Percentiles rank a stretch among this genome's conserved stretches.
phyloP scores from a whole-genome alignment of 2,329 filamentous ascomycete species.

The Fusarium sp. region DNA sequence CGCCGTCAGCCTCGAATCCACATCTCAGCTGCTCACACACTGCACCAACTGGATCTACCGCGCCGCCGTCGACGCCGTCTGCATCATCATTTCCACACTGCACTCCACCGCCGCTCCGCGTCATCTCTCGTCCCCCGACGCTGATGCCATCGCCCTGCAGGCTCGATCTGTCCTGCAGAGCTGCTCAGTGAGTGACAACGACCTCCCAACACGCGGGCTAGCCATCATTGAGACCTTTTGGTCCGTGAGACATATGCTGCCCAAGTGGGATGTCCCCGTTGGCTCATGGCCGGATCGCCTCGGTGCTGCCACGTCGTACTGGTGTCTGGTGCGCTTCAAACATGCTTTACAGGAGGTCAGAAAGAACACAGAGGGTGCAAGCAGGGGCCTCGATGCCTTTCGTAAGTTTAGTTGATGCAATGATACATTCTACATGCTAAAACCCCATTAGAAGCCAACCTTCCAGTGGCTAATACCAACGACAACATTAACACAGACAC shows the following conservation, averaged over 20 bases:
- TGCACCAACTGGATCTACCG: conserved; percentile 63
- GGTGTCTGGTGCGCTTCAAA: conserved; percentile 62
- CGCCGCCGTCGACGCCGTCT: conserved; percentile 57
- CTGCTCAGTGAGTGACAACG: conserved; percentile 61
- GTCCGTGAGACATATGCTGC: conserved; percentile 54
- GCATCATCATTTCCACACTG: conserved; percentile 58
- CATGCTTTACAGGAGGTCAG: conserved; percentile 53
- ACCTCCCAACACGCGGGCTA: conserved; percentile 59
- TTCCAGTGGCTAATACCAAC: background rate
- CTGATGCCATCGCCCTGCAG: conserved; percentile 47
- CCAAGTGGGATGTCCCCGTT: conserved; percentile 54
- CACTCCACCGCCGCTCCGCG: conserved; percentile 55
- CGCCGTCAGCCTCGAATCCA: conserved; percentile 56
- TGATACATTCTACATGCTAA: background rate
- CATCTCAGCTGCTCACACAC: conserved; percentile 56
- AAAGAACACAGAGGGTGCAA: conserved; percentile 48
- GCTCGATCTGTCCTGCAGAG: conserved; percentile 52
- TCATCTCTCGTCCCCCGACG: conserved; percentile 48
- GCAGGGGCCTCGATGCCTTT: conserved; percentile 47
- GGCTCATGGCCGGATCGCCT: conserved; percentile 59
- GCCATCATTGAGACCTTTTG: conserved; percentile 63
- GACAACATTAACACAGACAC: conserved; percentile 4
- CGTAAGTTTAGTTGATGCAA: conserved; percentile 38
- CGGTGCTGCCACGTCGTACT: conserved; percentile 61
- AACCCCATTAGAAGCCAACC: conserved; percentile 7